Evolutionary conservation across 2,329 filamentous ascomycete genomes (phyloP), one percentile per base, ranked within the genome.

Genomic region (Nemania sp.): DNA sequence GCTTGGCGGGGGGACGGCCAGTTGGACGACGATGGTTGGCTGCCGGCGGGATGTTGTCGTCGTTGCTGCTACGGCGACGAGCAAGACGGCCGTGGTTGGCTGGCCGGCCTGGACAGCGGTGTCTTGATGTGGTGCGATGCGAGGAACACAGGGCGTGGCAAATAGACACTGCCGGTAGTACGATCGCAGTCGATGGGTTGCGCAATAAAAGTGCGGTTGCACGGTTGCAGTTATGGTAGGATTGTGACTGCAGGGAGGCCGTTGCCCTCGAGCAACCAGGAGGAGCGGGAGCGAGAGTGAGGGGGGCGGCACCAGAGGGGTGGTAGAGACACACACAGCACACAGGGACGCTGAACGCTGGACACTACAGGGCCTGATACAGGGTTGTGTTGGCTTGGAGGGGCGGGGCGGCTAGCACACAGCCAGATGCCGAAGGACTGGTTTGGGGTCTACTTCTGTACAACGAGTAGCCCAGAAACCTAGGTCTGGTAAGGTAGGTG

Each of bases 261-360:
- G 57, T 51, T 61, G 58, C 57, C 52, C 51, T 63, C 58, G 45
- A 60, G 62, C 54, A 62, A 58, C 56, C 50, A 57, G 48, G 55
- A 28, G 15, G 43, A 47, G 23, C 19, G 26, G 34, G 23, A 30
- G 22, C 15, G 17, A n/a, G n/a, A n/a, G n/a, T n/a, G n/a, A n/a
- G n/a, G n/a, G n/a, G n/a, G n/a, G n/a, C n/a, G n/a, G n/a, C n/a
- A n/a, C n/a, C n/a, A n/a, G n/a, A n/a, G n/a, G n/a, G n/a, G n/a
- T n/a, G n/a, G n/a, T n/a, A n/a, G n/a, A n/a, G n/a, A n/a, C n/a
- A n/a, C n/a, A n/a, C n/a, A n/a, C n/a, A n/a, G n/a, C n/a, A n/a
- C n/a, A n/a, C n/a, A n/a, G n/a, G n/a, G n/a, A n/a, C n/a, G n/a
- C n/a, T n/a, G n/a, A n/a, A n/a, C n/a, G n/a, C n/a, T n/a, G n/a